phyloP scores from a whole-genome alignment of 2,329 filamentous ascomycete species.

The Periconia sp. region DNA sequence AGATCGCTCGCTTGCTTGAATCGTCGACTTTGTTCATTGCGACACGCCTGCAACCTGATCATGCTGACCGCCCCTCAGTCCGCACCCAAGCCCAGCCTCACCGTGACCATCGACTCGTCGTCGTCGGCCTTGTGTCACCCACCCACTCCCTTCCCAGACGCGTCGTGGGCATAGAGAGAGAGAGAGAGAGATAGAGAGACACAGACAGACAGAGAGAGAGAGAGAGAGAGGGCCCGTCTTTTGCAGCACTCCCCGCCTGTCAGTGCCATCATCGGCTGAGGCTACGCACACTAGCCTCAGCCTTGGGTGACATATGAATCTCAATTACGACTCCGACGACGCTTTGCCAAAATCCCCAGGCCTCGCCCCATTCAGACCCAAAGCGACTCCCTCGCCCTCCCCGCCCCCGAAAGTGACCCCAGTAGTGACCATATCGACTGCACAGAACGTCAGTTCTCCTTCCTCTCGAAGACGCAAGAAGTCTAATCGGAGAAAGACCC shows the following conservation, averaged over 20 bases:
- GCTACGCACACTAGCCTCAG: conserved; percentile 28
- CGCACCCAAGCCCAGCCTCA: conserved; percentile 24
- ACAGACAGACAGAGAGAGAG: too few relatives aligned
- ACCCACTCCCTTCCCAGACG: conserved; percentile 25
- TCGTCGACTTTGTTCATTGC: too few relatives aligned
- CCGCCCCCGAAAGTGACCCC: conserved; percentile 49
- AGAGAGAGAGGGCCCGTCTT: too few relatives aligned
- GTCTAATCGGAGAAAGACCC: conserved; percentile 60
- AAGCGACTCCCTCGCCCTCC: conserved; percentile 59
- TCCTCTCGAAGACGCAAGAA: conserved; percentile 53
- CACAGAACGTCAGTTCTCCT: conserved; percentile 49
- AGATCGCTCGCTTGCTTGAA: too few relatives aligned
- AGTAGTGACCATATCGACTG: conserved; percentile 18
- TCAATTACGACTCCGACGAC: conserved; percentile 57
- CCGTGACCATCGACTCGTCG: conserved; percentile 25
- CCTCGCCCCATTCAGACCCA: conserved; percentile 52
- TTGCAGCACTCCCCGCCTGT: background rate
- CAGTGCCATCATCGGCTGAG: conserved; percentile 16
- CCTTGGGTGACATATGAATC: conserved; percentile 35
- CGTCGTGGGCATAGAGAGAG: conserved; percentile 31
- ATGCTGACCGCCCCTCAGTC: conserved; percentile 36
- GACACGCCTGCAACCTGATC: conserved; percentile 26
- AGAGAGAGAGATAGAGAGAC: too few relatives aligned
- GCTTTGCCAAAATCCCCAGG: conserved; percentile 50
- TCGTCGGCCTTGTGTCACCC: conserved; percentile 21